These are phyloP conservation scores for Ulota crispa DNA, from an alignment of 225 moss, liverwort and hornwort species.

Conservation along the genomic window DNA sequence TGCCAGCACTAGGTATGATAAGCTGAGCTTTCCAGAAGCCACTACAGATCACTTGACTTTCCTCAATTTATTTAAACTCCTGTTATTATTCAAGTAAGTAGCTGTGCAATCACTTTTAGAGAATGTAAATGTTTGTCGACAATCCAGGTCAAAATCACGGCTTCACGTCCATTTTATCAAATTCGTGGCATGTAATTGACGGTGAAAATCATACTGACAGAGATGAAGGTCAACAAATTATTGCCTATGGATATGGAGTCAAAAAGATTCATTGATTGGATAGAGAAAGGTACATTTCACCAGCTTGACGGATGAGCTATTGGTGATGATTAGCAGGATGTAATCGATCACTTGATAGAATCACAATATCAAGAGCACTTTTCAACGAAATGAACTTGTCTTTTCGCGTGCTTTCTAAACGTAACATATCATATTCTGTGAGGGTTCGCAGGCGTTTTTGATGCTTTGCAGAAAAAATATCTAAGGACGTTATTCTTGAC, in stretches of 20 bases:
- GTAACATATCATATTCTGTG: background rate
- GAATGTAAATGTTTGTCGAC: background rate
- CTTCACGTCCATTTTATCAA: background rate
- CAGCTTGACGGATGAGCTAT: background rate
- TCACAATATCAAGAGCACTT: background rate
- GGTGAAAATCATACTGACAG: conserved; percentile 8
- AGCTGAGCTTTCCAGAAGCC: conserved; percentile 9
- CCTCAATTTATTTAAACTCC: background rate
- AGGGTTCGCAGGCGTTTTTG: conserved; percentile 20
- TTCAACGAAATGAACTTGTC: background rate
- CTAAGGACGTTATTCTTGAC: conserved; percentile 29
- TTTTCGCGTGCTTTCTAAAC: background rate
- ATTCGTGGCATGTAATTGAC: background rate
- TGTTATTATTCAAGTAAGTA: background rate
- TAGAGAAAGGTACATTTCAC: conserved; percentile 24
- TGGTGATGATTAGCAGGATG: background rate
- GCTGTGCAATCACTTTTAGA: background rate
- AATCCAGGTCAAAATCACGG: background rate
- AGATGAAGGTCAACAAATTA: conserved; percentile 26
- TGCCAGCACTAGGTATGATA: conserved; percentile 53
- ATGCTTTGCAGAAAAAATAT: conserved; percentile 29
- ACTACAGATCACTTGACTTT: background rate
- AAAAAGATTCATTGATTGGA: conserved; percentile 28
- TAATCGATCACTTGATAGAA: background rate
- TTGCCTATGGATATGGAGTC: conserved; percentile 33